phyloP scores from a whole-genome alignment of 208 protist species.

The Leishmania aethiopica region DNA sequence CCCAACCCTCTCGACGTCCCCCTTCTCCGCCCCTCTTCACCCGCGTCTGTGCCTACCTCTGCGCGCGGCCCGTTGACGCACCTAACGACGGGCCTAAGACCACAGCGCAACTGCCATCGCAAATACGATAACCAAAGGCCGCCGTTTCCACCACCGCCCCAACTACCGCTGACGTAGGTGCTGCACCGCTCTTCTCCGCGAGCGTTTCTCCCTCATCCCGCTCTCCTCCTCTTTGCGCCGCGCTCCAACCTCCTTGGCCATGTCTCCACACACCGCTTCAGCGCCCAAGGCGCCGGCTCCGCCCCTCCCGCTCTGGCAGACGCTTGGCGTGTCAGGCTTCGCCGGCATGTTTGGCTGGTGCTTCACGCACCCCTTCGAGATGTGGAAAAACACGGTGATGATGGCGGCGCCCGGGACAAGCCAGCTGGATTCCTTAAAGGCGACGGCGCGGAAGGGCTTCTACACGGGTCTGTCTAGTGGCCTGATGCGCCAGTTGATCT shows the following conservation, averaged over 20 bases:
- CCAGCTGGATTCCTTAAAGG: slow-evolving; percentile 47
- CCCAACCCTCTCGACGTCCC: background rate
- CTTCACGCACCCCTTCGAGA: slow-evolving; percentile 93
- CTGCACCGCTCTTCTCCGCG: background rate
- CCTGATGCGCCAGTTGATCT: slow-evolving; percentile 90
- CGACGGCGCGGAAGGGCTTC: slow-evolving; percentile 62
- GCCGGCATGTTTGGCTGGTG: slow-evolving; percentile 90
- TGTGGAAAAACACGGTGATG: slow-evolving; percentile 94
- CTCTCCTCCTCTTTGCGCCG: background rate
- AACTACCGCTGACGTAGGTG: background rate
- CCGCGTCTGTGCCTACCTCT: background rate
- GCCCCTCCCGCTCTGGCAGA: slow-evolving; percentile 53
- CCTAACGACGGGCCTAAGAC: background rate
- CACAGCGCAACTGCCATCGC: background rate
- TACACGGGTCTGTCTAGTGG: slow-evolving; percentile 87
- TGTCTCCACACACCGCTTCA: background rate
- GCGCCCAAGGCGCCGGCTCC: slow-evolving; percentile 18
- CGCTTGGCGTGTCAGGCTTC: slow-evolving; percentile 73
- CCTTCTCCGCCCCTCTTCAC: background rate
- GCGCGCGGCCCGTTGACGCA: background rate
- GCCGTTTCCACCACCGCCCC: background rate
- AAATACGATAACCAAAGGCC: background rate
- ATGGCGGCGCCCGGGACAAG: slow-evolving; percentile 58
- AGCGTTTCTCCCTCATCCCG: background rate
- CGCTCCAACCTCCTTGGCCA: background rate